These are phyloP conservation scores for Collybiopsis luxurians DNA, from an alignment of 768 basidiomycete genomes.

Conservation along the genomic window DNA sequence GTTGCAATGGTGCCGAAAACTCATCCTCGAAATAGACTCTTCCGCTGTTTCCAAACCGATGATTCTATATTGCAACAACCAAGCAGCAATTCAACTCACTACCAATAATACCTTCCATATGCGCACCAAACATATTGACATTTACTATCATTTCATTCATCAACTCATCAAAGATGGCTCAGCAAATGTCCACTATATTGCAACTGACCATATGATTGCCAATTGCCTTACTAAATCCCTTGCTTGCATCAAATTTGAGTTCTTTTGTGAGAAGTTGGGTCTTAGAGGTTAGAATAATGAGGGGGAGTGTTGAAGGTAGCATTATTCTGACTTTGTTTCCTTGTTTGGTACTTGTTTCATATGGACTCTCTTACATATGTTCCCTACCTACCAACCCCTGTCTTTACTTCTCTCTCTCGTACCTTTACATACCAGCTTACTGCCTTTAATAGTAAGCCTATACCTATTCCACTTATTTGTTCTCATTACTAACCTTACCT, in stretches of 20 bases:
- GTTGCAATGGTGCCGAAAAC: constrained; percentile 10
- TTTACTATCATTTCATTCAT: constrained; percentile 31
- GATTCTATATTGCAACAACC: constrained; percentile 20
- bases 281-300: too few relatives aligned
- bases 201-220: constrained; percentile 3
- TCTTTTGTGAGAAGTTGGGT: not conserved
- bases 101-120: constrained; percentile 26
- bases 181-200: constrained; percentile 8
- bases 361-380: too few relatives aligned
- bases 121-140: constrained; percentile 35
- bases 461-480: too few relatives aligned
- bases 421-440: too few relatives aligned
- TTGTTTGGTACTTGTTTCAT: too few relatives aligned
- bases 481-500: too few relatives aligned
- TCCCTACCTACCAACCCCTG: too few relatives aligned
- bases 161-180: constrained; percentile 16
- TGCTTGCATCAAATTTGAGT: constrained; percentile 1
- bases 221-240: constrained; percentile 3
- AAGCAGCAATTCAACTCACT: constrained; percentile 16
- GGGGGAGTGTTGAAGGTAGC: too few relatives aligned
- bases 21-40: constrained; percentile 12
- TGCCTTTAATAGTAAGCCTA: too few relatives aligned
- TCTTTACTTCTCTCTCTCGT: too few relatives aligned
- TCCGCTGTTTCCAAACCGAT: constrained; percentile 5
- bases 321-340: too few relatives aligned